These are phyloP conservation scores for Diaporthe vaccinii DNA, from an alignment of 2,329 filamentous ascomycete genomes.

Conservation along the genomic window DNA sequence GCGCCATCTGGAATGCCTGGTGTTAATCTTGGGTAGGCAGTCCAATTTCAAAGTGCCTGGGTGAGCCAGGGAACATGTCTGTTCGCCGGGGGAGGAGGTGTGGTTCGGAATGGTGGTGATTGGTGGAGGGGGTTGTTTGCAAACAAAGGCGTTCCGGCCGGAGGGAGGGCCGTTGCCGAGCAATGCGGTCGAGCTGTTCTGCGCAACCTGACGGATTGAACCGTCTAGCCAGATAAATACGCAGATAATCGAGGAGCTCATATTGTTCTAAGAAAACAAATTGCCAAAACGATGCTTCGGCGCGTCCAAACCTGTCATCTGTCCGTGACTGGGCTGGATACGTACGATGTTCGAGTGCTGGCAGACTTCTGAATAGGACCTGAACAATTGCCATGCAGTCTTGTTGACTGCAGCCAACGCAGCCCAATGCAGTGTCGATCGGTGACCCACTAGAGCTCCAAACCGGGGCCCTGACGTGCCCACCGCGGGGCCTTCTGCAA, in stretches of 20 bases:
- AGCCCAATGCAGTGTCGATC: background rate
- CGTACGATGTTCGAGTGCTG: background rate
- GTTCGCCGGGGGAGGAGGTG: background rate
- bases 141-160: conserved; percentile 20
- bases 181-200: conserved; percentile 23
- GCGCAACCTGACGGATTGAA: background rate
- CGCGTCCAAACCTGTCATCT: background rate
- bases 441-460: background rate
- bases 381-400: background rate
- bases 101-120: conserved; percentile 10
- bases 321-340: background rate
- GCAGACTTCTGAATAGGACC: background rate
- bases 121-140: conserved; percentile 16
- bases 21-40: conserved; percentile 9
- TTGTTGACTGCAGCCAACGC: background rate
- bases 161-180: conserved; percentile 31
- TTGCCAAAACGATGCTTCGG: background rate
- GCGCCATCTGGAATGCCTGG: background rate
- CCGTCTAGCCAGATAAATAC: too few species aligned
- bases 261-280: background rate
- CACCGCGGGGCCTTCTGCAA: background rate
- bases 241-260: background rate
- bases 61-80: conserved; percentile 8
- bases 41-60: conserved; percentile 23
- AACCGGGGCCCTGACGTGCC: too few species aligned